Conservation (phyloP, 164 flowering plant species). For the Pachysandra terminalis region DNA sequence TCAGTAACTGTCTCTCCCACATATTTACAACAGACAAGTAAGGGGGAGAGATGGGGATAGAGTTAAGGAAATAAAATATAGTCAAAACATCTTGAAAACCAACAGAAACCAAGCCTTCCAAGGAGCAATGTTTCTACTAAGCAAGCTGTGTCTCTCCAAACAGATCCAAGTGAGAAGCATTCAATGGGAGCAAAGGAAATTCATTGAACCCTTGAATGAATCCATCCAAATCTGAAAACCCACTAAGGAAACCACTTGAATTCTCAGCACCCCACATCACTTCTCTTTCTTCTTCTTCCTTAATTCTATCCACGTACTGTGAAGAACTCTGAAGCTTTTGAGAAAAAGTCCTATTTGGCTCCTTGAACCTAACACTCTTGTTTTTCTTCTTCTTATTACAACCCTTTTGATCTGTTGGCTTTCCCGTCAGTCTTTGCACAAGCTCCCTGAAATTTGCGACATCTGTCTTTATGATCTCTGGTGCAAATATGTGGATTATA, state of each 20-base stretch:
- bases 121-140: background rate
- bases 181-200: slow-evolving; percentile 39
- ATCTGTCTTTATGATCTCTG: slow-evolving; percentile 92
- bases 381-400: slow-evolving; percentile 24
- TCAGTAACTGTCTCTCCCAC: background rate
- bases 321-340: background rate
- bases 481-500: slow-evolving; percentile 86
- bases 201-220: slow-evolving; percentile 54
- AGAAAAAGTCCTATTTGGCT: slow-evolving; percentile 6
- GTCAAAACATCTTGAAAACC: background rate
- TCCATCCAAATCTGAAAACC: slow-evolving; percentile 59
- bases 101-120: too few species aligned
- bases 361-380: slow-evolving; percentile 2
- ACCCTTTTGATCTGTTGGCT: slow-evolving; percentile 33
- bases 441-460: slow-evolving; percentile 74
- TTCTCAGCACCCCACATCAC: slow-evolving; percentile 43
- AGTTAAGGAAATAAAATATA: slow-evolving; percentile 3
- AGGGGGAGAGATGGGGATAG: background rate
- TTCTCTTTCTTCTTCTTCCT: slow-evolving; percentile 28
- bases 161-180: slow-evolving; percentile 37
- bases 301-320: slow-evolving; percentile 18
- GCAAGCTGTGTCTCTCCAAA: slow-evolving; percentile 31
- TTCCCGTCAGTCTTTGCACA: slow-evolving; percentile 87
- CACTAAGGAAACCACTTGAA: slow-evolving; percentile 43
- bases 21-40: slow-evolving; percentile 4